Percentiles rank a stretch among this genome's conserved stretches.
These are phyloP conservation scores for Kwoniella bestiolae DNA, from an alignment of 768 basidiomycete species.

Conservation along the genomic window DNA sequence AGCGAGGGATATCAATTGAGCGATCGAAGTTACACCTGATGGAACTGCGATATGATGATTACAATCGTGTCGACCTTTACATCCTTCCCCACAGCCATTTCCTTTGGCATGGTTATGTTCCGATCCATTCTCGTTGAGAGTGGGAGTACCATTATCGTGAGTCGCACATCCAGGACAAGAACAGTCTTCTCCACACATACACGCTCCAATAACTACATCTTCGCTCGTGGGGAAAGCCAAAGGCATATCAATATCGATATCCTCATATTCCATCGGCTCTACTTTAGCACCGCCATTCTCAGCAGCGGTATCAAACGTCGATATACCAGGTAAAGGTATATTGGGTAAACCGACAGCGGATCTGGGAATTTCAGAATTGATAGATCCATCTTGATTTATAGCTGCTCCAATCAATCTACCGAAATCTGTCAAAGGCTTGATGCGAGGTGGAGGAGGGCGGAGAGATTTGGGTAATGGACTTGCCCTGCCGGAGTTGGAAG, in stretches of 20 bases:
- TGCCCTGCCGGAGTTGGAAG: constrained; percentile 2
- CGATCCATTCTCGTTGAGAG: not conserved
- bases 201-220: constrained; percentile 49
- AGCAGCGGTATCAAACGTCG: constrained; percentile 42
- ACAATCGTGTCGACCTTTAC: constrained; percentile 49
- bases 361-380: constrained; percentile 38
- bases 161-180: constrained; percentile 55
- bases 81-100: constrained; percentile 38
- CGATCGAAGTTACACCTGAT: constrained; percentile 48
- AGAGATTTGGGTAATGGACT: constrained; percentile 3
- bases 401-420: constrained; percentile 43
- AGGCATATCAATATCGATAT: constrained; percentile 41
- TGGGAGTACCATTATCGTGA: constrained; percentile 35
- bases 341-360: constrained; percentile 45
- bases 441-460: constrained; percentile 29
- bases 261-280: constrained; percentile 44
- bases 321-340: constrained; percentile 39
- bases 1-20: constrained; percentile 46
- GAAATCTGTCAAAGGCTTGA: constrained; percentile 44
- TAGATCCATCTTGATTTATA: constrained; percentile 38
- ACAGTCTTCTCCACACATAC: constrained; percentile 57
- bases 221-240: constrained; percentile 45
- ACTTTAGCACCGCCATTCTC: constrained; percentile 35
- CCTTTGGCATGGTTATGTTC: constrained; percentile 4
- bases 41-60: constrained; percentile 45